phyloP scores from a whole-genome alignment of 495 filamentous ascomycete species.

The Beverwykella pulmonaria region DNA sequence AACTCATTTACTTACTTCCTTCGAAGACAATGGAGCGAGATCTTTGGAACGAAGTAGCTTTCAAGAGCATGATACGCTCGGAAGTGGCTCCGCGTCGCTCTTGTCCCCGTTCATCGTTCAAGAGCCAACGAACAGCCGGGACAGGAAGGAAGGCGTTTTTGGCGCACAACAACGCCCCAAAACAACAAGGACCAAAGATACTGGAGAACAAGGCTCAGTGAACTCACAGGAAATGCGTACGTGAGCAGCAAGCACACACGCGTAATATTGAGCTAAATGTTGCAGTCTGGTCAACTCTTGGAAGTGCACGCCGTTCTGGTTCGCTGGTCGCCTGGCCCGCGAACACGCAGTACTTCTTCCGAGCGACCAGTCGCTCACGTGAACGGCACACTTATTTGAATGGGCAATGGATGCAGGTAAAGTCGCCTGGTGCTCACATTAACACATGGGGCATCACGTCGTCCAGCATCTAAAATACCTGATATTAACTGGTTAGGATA shows the following conservation, averaged over 20 bases:
- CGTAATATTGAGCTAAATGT: background rate
- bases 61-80: background rate
- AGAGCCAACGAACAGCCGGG: too few relatives aligned
- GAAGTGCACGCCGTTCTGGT: background rate
- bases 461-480: background rate
- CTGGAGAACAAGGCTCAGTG: background rate
- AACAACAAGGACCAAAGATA: background rate
- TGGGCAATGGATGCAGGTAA: background rate
- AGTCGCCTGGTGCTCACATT: background rate
- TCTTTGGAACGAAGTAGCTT: too few relatives aligned
- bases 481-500: background rate
- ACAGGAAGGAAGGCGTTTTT: background rate
- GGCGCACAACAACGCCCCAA: background rate
- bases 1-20: background rate
- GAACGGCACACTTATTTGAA: background rate
- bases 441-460: background rate
- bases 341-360: background rate
- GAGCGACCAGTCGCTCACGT: background rate
- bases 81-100: too few relatives aligned
- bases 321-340: background rate
- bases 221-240: background rate
- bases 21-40: background rate
- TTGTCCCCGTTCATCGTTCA: too few relatives aligned
- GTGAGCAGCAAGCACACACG: background rate
- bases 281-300: background rate